These are phyloP conservation scores for Clavariopsis aquatica DNA, from an alignment of 495 filamentous ascomycete genomes.

Conservation along the genomic window DNA sequence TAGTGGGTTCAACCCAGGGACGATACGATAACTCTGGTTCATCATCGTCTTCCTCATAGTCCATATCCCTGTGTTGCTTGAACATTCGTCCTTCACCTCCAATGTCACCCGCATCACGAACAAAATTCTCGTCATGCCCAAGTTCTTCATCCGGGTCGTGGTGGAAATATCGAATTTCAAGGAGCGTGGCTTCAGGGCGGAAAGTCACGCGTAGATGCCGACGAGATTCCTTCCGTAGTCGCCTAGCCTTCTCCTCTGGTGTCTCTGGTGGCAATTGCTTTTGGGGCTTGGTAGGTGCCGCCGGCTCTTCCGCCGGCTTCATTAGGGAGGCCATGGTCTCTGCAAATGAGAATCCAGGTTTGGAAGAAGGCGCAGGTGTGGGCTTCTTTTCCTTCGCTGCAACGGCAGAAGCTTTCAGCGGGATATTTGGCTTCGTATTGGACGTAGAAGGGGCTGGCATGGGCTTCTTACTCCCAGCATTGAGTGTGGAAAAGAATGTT, in stretches of 20 bases:
- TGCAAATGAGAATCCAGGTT: constrained; percentile 50
- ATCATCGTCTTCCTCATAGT: constrained; percentile 71
- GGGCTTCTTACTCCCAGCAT: constrained; percentile 63
- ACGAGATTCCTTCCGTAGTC: constrained; percentile 76
- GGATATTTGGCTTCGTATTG: constrained; percentile 27
- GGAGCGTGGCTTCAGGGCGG: constrained; percentile 72
- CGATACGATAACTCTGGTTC: constrained; percentile 53
- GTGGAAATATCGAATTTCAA: constrained; percentile 70
- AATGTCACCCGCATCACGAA: constrained; percentile 69
- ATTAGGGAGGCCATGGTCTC: constrained; percentile 63
- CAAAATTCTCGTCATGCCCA: constrained; percentile 64
- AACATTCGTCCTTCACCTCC: constrained; percentile 78
- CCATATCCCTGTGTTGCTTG: constrained; percentile 67
- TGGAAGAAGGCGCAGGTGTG: constrained; percentile 41
- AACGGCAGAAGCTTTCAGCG: constrained; percentile 28
- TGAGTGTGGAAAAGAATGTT: constrained; percentile 59
- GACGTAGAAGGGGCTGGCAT: constrained; percentile 41
- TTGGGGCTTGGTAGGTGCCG: constrained; percentile 52
- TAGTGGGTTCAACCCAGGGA: constrained; percentile 49
- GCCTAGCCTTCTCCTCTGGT: constrained; percentile 68
- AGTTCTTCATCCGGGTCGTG: constrained; percentile 81
- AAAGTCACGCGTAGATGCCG: constrained; percentile 69
- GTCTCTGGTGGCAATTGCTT: constrained; percentile 68
- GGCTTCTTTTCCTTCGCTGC: constrained; percentile 49
- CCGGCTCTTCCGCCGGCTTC: constrained; percentile 60